Conservation (phyloP, 1,139 yeast species). For the Saccharomycopsis hybrid region DNA sequence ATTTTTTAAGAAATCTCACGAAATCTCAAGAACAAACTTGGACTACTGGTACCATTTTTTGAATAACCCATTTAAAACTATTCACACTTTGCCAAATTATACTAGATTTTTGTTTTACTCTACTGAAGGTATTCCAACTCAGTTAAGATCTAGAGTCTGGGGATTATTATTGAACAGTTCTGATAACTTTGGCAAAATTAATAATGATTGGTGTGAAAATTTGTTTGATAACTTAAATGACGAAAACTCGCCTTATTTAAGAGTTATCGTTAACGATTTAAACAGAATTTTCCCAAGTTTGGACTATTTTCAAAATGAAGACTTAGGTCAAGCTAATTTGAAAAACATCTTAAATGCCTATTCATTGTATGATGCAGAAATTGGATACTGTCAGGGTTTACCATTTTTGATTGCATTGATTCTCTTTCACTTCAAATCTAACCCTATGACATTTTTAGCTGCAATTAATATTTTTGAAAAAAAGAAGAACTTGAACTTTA, state of each 20-base stretch:
- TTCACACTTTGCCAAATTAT: constrained; percentile 42
- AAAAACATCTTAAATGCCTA: constrained; percentile 59
- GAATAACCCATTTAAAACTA: constrained; percentile 40
- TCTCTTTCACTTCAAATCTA: constrained; percentile 44
- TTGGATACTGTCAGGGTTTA: constrained; percentile 69
- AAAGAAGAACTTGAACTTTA: constrained; percentile 38
- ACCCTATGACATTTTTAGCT: constrained; percentile 47
- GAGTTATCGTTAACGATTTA: constrained; percentile 57
- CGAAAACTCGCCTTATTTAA: constrained; percentile 39
- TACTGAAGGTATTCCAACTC: constrained; percentile 25
- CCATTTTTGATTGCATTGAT: constrained; percentile 62
- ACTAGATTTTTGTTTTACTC: constrained; percentile 31
- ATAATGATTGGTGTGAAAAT: constrained; percentile 28
- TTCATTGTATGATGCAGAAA: constrained; percentile 60
- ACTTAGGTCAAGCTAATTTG: constrained; percentile 37
- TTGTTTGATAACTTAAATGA: constrained; percentile 35
- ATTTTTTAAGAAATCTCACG: constrained; percentile 16
- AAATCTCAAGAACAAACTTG: constrained; percentile 30
- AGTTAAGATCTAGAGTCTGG: constrained; percentile 26
- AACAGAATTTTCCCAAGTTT: constrained; percentile 58
- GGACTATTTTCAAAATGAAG: constrained; percentile 41
- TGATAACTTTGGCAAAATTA: constrained; percentile 22
- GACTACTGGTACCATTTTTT: constrained; percentile 43
- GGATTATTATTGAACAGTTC: constrained; percentile 25
- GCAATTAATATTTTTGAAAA: constrained; percentile 58